Percentiles rank a stretch among this genome's conserved stretches.
These are phyloP conservation scores for Pharnaceum exiguum DNA, from an alignment of 148 eudicot species.

Conservation along the genomic window DNA sequence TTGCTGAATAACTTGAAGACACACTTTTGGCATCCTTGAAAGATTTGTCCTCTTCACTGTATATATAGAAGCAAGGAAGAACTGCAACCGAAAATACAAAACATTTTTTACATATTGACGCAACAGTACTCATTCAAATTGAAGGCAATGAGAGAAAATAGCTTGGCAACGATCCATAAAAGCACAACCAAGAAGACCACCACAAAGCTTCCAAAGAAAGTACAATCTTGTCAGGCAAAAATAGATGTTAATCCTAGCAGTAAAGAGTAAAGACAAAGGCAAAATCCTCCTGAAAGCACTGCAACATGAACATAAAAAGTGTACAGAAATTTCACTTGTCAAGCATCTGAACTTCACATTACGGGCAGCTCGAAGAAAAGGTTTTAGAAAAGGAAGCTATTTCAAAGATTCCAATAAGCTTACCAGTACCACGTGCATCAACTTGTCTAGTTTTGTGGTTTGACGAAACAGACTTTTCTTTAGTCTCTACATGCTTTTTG, in stretches of 20 bases:
- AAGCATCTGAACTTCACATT: too few species aligned
- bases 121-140: neutral
- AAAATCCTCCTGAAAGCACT: too few species aligned
- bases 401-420: neutral
- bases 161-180: neutral
- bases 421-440: slow-evolving; percentile 45
- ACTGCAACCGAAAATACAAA: slow-evolving; percentile 44
- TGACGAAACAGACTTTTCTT: slow-evolving; percentile 18
- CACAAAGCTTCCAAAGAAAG: neutral
- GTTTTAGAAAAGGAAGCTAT: neutral
- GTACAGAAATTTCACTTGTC: too few species aligned
- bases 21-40: slow-evolving; percentile 31
- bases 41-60: slow-evolving; percentile 47
- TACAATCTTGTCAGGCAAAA: neutral
- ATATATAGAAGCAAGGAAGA: slow-evolving; percentile 78
- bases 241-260: neutral
- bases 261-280: too few species aligned
- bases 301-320: too few species aligned
- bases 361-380: too few species aligned
- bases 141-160: neutral
- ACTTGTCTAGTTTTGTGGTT: slow-evolving; percentile 22
- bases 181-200: neutral
- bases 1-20: slow-evolving; percentile 26
- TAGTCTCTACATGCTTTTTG: slow-evolving; percentile 12
- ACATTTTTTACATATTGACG: neutral